Evolutionary conservation across 768 basidiomycete genomes (phyloP).

Genomic region (Pulveroboletus frians): DNA sequence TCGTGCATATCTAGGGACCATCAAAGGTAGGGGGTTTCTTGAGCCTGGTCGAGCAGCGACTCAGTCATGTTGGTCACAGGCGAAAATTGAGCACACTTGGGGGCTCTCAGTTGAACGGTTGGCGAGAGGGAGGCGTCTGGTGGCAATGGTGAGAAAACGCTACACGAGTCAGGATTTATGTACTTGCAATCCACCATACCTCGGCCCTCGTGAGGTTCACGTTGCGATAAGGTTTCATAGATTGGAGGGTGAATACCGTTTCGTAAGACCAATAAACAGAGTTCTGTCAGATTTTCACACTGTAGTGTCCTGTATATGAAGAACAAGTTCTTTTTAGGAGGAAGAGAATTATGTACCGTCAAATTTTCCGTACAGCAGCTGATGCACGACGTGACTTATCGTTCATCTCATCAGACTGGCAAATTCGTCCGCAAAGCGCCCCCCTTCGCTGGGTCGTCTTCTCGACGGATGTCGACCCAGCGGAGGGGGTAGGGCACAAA

Average conservation of each 20-base stretch:
- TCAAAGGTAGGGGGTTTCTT: constrained; percentile 7
- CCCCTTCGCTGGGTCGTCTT: constrained; percentile 44
- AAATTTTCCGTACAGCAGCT: background rate
- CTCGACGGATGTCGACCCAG: constrained; percentile 54
- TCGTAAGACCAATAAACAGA: background rate
- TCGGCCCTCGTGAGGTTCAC: constrained; percentile 1
- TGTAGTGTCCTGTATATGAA: constrained; percentile 47
- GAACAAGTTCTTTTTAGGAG: constrained; percentile 46
- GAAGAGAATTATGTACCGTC: background rate
- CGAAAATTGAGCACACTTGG: background rate
- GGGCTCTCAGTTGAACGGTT: background rate
- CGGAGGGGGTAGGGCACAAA: constrained; percentile 44
- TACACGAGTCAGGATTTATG: constrained; percentile 7
- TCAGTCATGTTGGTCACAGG: constrained; percentile 2
- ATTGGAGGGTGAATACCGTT: background rate
- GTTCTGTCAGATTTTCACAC: background rate
- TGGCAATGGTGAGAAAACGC: constrained; percentile 6
- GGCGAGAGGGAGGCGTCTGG: background rate
- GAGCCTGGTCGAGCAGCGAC: background rate
- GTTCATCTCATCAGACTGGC: constrained; percentile 57
- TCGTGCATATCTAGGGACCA: constrained; percentile 33
- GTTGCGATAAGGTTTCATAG: constrained; percentile 15
- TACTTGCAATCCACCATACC: constrained; percentile 2
- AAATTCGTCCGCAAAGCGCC: constrained; percentile 51
- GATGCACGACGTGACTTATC: constrained; percentile 36